A percentile compares a stretch with the other conserved stretches of the same genome.
These are phyloP conservation scores for Bipolaris cookei DNA, from an alignment of 2,329 filamentous ascomycete species.

Conservation along the genomic window DNA sequence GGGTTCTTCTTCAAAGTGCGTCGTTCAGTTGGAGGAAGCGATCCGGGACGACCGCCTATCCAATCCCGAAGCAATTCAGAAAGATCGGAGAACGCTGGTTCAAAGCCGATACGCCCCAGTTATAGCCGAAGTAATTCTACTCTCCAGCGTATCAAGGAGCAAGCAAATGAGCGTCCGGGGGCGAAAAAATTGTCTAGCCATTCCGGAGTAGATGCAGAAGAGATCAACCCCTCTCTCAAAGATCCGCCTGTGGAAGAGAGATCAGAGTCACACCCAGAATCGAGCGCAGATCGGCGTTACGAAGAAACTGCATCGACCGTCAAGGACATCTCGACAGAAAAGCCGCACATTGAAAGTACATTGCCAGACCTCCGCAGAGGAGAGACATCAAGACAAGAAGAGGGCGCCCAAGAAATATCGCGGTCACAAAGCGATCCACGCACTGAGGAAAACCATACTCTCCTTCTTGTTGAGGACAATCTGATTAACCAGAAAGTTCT, in stretches of 20 bases:
- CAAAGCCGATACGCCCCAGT: conserved; percentile 27
- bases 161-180: conserved; percentile 22
- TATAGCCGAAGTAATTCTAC: conserved; percentile 40
- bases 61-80: conserved; percentile 36
- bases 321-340: conserved; percentile 13
- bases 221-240: conserved; percentile 34
- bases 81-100: conserved; percentile 17
- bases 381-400: conserved; percentile 36
- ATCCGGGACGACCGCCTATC: conserved; percentile 35
- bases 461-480: conserved; percentile 59
- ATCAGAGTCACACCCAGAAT: conserved; percentile 35
- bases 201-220: conserved; percentile 17
- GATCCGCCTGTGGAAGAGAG: conserved; percentile 43
- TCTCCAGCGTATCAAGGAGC: conserved; percentile 35
- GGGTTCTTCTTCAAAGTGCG: conserved; percentile 49
- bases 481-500: conserved; percentile 58
- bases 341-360: conserved; percentile 16
- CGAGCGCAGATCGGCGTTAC: conserved; percentile 30
- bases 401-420: conserved; percentile 24
- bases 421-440: conserved; percentile 27
- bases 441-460: conserved; percentile 27
- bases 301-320: conserved; percentile 30
- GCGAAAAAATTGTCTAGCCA: conserved; percentile 14
- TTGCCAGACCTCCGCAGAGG: conserved; percentile 28
- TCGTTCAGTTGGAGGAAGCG: conserved; percentile 27